Evolutionary conservation across 2,329 filamentous ascomycete species (phyloP), one percentile per base, ranked within the genome.

Genomic region (Curvularia lunata): DNA sequence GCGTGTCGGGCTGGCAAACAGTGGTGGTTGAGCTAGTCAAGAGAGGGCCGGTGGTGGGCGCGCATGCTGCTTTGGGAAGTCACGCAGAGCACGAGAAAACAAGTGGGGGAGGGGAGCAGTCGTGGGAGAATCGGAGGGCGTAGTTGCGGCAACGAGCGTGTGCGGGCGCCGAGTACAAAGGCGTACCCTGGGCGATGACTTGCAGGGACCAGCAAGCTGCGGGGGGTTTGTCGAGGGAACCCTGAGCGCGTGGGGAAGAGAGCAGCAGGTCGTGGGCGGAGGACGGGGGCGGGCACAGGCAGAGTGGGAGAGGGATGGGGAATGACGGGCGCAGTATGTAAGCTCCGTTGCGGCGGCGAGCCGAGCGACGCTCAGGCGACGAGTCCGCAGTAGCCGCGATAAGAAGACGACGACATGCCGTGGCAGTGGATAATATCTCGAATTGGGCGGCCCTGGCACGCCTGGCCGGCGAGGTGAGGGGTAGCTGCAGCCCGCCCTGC

Each of bases 371-470:
- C 52, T 55, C 48, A 55, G 46, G 38, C 52, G 30, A 43, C 59
- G 56, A 62, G 63, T 68, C 69, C 71, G 71, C 71, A 63, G 66
- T 63, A 72, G 70, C 71, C 71, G 69, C 70, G 70, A 71, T 67
- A 69, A 66, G 59, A 58, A 58, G 34, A n/a, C n/a, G 40, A 12
- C 41, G 19, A 50, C 16, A 40, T 58, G 40, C 47, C 48, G 60
- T 58, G 48, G 55, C 52, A 34, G 50, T 65, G 62, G 62, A 42
- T 65, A 63, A 64, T 51, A 34, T 58, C 52, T 48, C 34, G 43
- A 48, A 45, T 38, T 27, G 48, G 32, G 34, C 10, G 28, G 28
- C 30, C 5, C 30, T 23, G 37, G 40, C 48, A 37, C 38, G 51
- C 19, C 51, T 54, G 51, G 56, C 40, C 41, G 48, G 28, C 47